Evolutionary conservation across 2,329 filamentous ascomycete species (phyloP), one percentile per base, ranked within the genome.

Genomic region (Taxawa tesnikishii): DNA sequence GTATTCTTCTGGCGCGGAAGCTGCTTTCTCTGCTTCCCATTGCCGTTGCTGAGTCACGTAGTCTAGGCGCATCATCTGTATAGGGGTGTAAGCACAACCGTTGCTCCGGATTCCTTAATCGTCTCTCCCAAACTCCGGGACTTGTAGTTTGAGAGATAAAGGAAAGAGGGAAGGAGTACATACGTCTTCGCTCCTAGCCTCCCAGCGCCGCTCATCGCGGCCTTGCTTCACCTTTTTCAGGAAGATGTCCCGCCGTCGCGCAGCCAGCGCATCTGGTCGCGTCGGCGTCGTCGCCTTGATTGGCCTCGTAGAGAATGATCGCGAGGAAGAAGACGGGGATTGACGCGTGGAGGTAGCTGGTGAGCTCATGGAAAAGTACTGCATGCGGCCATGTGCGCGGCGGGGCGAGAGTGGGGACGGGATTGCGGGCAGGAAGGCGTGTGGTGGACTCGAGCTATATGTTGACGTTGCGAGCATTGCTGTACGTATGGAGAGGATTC

Each of bases 181-280:
- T 49, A 65, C 62, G 52, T 66, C 60, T 19, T 67, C 64, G 1
- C 61, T 57, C 17, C 63, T 47, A 11, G 44, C 44, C 37, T 60
- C 56, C 55, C 60, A 68, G 29, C 55, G 53, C 46, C 50, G 52
- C 4, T 67, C 62, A 4, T 67, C 63, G 26, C 63, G 47, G 2
- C 48, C 48, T 26, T 56, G 55, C 31, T 58, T 49, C 8, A 68
- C 59, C 32, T 59, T 79, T 48, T 75, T 72, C 37, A 88, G 58
- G 45, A 88, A 88, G 34, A 79, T 60, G 18, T 70, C 69, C 28
- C 81, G 63, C 36, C 82, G 62, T 33, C 68, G 63, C 48, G 83
- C 75, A 34, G 75, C 71, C 1, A 65, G 63, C 12, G 71, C 72
- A 48, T 84, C 59, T 31, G 59, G 68, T 41, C 70, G 68, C 12